Evolutionary conservation across 2,329 filamentous ascomycete species (phyloP).

Genomic region (Aspergillus pseudonomiae): DNA sequence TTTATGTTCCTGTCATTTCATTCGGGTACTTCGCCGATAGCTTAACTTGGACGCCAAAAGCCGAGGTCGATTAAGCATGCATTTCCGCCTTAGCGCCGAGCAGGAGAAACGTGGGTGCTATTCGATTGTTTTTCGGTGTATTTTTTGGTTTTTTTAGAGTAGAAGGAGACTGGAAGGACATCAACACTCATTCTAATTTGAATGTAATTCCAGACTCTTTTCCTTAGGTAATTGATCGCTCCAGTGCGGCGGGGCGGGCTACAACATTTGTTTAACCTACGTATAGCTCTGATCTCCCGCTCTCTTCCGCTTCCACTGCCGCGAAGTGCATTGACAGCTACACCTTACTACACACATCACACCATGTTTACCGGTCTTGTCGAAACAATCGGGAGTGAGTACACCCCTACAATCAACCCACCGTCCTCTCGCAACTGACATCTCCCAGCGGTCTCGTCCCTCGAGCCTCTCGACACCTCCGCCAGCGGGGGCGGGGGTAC

Average conservation of each 20-base stretch:
- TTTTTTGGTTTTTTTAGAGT: not conserved
- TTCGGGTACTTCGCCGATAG: conserved; percentile 14
- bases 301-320: not conserved
- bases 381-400: conserved; percentile 86
- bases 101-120: not conserved
- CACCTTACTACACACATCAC: conserved; percentile 7
- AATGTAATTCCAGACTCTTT: not conserved
- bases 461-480: conserved; percentile 78
- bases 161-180: not conserved
- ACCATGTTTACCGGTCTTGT: conserved; percentile 95
- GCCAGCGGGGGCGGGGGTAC: conserved; percentile 74
- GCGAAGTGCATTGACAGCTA: not conserved
- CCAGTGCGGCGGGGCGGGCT: not conserved
- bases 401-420: conserved; percentile 18
- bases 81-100: conserved; percentile 11
- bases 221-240: not conserved
- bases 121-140: not conserved
- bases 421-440: conserved; percentile 3
- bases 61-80: conserved; percentile 27
- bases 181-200: not conserved
- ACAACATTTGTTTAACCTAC: not conserved
- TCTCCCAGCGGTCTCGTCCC: conserved; percentile 72
- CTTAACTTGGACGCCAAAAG: conserved; percentile 6
- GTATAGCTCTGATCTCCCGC: not conserved
- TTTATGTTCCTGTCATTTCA: not conserved